phyloP scores from a whole-genome alignment of 2,329 filamentous ascomycete genomes.

The Verticillium longisporum region DNA sequence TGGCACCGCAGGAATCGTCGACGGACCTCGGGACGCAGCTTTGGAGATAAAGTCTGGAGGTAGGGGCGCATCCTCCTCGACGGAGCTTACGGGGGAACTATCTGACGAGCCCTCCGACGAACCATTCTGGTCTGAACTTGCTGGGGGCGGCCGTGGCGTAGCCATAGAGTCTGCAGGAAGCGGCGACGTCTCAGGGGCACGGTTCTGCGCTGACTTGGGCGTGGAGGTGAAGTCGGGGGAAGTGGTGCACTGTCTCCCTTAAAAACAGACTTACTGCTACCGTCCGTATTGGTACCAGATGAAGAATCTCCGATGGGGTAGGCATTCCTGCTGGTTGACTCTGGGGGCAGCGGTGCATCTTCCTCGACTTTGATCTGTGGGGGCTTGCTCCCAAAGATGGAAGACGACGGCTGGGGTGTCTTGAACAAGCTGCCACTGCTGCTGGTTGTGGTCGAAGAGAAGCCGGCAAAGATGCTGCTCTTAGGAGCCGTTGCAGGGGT shows the following conservation, averaged over 20 bases:
- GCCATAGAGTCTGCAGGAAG: not conserved
- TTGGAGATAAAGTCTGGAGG: conserved; percentile 25
- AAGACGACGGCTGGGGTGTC: conserved; percentile 15
- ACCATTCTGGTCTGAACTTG: not conserved
- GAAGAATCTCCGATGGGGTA: conserved; percentile 45
- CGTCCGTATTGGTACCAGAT: conserved; percentile 30
- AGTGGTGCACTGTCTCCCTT: conserved; percentile 13
- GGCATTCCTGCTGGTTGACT: conserved; percentile 45
- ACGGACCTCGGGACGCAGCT: conserved; percentile 17
- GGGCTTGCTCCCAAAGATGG: conserved; percentile 12
- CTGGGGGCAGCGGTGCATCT: conserved; percentile 43
- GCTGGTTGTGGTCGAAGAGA: conserved; percentile 19
- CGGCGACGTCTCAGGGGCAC: not conserved
- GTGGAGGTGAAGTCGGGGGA: conserved; percentile 12
- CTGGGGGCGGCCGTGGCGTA: not conserved
- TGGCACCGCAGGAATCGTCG: conserved; percentile 7
- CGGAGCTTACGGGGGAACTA: not conserved
- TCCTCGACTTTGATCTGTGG: conserved; percentile 30
- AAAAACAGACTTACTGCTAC: conserved; percentile 17
- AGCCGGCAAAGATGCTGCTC: conserved; percentile 24
- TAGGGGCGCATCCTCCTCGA: conserved; percentile 17
- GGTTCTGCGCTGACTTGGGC: not conserved
- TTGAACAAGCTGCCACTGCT: conserved; percentile 11
- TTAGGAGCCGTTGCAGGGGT: conserved; percentile 23
- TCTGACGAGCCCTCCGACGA: not conserved